phyloP scores from a whole-genome alignment of 1,284 basidiomycete genomes.

The Ganoderma sinense region DNA sequence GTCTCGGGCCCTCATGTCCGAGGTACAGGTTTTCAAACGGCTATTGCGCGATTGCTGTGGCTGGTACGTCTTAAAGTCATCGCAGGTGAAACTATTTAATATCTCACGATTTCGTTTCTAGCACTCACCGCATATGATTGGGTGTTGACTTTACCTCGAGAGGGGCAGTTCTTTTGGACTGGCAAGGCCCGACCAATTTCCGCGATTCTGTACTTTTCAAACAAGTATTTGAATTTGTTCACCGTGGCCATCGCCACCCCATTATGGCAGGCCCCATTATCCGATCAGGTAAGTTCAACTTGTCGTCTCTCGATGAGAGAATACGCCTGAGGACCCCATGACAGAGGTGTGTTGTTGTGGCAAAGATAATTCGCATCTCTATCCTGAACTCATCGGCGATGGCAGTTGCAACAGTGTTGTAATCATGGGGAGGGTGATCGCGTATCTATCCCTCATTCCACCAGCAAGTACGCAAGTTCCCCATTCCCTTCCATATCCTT shows the following conservation, averaged over 20 bases:
- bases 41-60: background rate
- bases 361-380: background rate
- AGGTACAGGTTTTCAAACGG: background rate
- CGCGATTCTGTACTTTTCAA: background rate
- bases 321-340: background rate
- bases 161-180: background rate
- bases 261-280: background rate
- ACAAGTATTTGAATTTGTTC: background rate
- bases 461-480: background rate
- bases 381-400: background rate
- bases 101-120: background rate
- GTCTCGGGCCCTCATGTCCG: background rate
- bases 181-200: background rate
- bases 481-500: too few species aligned
- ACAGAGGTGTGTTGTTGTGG: background rate
- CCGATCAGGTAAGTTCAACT: background rate
- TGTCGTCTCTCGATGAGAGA: background rate
- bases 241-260: background rate
- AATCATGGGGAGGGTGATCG: background rate
- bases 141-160: background rate
- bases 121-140: background rate
- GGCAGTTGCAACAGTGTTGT: background rate
- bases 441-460: background rate
- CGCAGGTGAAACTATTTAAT: background rate
- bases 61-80: background rate